Conservation (phyloP, 2,329 filamentous ascomycete genomes). For the Aureobasidium zeae region DNA sequence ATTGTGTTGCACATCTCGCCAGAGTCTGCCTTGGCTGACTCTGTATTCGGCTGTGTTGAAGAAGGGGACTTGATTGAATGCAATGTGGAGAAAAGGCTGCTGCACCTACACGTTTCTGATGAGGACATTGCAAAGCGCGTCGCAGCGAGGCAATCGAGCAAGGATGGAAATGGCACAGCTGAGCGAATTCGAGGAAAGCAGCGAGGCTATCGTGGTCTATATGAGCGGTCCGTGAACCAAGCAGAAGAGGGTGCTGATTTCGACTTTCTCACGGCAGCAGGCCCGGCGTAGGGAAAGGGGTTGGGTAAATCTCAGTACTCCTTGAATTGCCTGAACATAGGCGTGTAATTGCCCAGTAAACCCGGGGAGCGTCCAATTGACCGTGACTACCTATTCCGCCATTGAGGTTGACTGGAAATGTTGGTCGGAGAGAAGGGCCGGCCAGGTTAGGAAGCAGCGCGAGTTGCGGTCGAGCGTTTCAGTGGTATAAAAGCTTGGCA, state of each 20-base stretch:
- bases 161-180: constrained; percentile 24
- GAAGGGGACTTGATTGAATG: constrained; percentile 42
- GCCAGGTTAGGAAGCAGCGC: too few relatives aligned
- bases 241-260: constrained; percentile 53
- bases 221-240: constrained; percentile 51
- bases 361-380: too few relatives aligned
- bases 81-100: constrained; percentile 34
- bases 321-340: too few relatives aligned
- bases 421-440: too few relatives aligned
- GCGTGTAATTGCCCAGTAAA: too few relatives aligned
- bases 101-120: constrained; percentile 36
- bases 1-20: constrained; percentile 47
- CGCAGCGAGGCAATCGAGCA: too few relatives aligned
- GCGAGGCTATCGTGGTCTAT: constrained; percentile 52
- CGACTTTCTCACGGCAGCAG: constrained; percentile 44
- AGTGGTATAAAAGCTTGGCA: constrained; percentile 12
- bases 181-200: constrained; percentile 18
- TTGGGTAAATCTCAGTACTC: too few relatives aligned
- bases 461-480: too few relatives aligned
- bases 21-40: constrained; percentile 40
- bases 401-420: too few relatives aligned
- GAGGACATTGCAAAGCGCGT: constrained; percentile 35
- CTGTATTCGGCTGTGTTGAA: constrained; percentile 40
- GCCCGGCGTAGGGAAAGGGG: constrained; percentile 5
- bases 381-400: too few relatives aligned